phyloP scores from a whole-genome alignment of 1,284 basidiomycete genomes.

The Cystobasidium sp. region DNA sequence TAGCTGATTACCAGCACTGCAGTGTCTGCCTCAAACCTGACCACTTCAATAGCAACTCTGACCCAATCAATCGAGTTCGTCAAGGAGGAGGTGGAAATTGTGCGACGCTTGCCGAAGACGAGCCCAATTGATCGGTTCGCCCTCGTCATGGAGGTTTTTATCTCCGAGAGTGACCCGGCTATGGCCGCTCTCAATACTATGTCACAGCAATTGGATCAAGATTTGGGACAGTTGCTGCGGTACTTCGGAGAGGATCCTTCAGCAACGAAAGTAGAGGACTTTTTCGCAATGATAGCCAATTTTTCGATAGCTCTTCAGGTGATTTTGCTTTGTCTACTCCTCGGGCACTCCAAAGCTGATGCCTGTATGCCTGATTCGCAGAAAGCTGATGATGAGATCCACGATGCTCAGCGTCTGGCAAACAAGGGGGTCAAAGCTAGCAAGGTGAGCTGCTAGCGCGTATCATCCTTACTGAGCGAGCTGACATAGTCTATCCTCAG shows the following conservation, averaged over 20 bases:
- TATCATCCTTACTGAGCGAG: background rate
- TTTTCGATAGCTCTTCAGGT: conserved; percentile 59
- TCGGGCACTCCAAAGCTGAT: background rate
- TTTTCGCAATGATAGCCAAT: conserved; percentile 72
- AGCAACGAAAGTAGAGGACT: conserved; percentile 72
- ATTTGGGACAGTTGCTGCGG: conserved; percentile 65
- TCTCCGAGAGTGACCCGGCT: conserved; percentile 61
- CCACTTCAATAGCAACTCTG: conserved; percentile 66
- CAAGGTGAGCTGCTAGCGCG: background rate
- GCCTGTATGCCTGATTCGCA: background rate
- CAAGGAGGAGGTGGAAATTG: conserved; percentile 63
- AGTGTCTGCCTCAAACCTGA: conserved; percentile 73
- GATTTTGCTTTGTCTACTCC: background rate
- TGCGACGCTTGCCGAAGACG: conserved; percentile 54
- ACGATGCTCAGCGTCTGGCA: conserved; percentile 61
- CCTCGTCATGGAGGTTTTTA: conserved; percentile 67
- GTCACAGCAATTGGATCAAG: conserved; percentile 64
- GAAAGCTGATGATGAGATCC: conserved; percentile 45
- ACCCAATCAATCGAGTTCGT: conserved; percentile 66
- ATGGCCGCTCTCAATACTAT: conserved; percentile 71
- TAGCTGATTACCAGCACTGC: background rate
- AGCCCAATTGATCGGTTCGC: conserved; percentile 65
- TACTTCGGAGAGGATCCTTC: conserved; percentile 78
- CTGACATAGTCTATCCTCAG: background rate
- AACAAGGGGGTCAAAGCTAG: conserved; percentile 46